These are phyloP conservation scores for Trametes sp. DNA, from an alignment of 1,284 basidiomycete species.

Conservation along the genomic window DNA sequence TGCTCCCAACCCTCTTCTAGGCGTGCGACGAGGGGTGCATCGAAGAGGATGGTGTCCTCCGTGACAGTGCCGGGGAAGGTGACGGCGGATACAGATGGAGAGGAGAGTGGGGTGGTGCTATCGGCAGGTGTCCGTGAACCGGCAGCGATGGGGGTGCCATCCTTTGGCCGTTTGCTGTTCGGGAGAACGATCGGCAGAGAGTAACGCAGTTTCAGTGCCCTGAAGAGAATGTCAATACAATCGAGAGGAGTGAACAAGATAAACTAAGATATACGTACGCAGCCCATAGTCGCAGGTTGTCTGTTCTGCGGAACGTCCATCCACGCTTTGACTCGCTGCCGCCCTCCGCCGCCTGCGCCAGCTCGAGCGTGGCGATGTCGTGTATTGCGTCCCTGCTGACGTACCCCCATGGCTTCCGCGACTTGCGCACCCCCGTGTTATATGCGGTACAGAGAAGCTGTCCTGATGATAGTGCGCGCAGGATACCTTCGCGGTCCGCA, in stretches of 20 bases:
- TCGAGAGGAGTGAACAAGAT: constrained; percentile 21
- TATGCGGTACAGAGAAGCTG: constrained; percentile 83
- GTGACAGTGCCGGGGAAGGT: constrained; percentile 39
- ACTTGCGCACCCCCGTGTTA: constrained; percentile 80
- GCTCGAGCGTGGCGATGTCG: constrained; percentile 73
- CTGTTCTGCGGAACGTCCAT: constrained; percentile 85
- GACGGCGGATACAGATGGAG: constrained; percentile 39
- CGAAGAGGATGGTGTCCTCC: constrained; percentile 62
- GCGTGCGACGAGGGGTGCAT: constrained; percentile 75
- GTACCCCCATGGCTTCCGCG: constrained; percentile 88
- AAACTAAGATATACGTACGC: constrained; percentile 58
- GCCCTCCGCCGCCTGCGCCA: constrained; percentile 46
- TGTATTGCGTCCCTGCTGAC: constrained; percentile 82
- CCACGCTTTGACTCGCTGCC: constrained; percentile 50
- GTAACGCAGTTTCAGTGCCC: constrained; percentile 84
- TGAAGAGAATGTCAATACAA: constrained; percentile 38
- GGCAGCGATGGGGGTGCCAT: constrained; percentile 9
- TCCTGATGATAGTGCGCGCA: constrained; percentile 75
- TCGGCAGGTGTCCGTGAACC: constrained; percentile 35
- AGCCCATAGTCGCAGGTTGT: constrained; percentile 84
- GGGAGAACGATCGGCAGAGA: constrained; percentile 71
- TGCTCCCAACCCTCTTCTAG: constrained; percentile 81
- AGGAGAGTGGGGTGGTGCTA: constrained; percentile 38
- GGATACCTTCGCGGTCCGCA: constrained; percentile 51
- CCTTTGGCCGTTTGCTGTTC: constrained; percentile 39